Evolutionary conservation across 805 yeast genomes (phyloP), one percentile per base, ranked within the genome.

Genomic region (Kuraishia molischiana): DNA sequence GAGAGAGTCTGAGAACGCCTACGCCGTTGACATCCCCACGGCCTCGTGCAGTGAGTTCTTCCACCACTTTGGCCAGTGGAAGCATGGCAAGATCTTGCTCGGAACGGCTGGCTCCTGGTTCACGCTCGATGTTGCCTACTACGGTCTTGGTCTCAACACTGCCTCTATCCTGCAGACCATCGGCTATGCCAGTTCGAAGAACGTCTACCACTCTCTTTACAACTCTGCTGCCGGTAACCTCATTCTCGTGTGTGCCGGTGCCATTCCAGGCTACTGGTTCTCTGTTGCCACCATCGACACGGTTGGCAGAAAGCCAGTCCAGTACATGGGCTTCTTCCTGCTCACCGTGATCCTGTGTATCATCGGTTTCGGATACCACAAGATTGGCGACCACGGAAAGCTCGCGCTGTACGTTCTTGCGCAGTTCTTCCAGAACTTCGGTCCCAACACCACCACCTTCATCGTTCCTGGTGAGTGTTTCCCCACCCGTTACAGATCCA

Each of bases 101-200:
- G 95, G 95, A 62, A 84, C 95, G 51, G 94, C 95, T 46, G 85
- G 84, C 61, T 77, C 87, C 20, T 86, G 96, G 96, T 85, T 85
- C 66, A 67, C 77, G 68, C 70, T 86, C 61, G 95, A 86, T 69
- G 80, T 86, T 60, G 95, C 95, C 34, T 85, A 72, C 67, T 86
- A 86, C 56, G 96, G 96, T 64, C 69, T 86, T 55, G 80, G 85
- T 62, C 73, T 86, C 54, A 86, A 86, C 69, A 66, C 89, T 54
- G 79, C 95, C 29, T 64, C 72, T 41, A 86, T 86, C 51, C 74
- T 86, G 60, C 69, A 77, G 53, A 75, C 94, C 28, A 86, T 86
- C 58, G 95, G 95, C 54, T 86, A 72, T 59, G 87, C 95, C 36
- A 72, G 81, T 31, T 71, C 77, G 24, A 57, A 64, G 18, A 83